Conservation (phyloP, 31 red algal species). For the Asparagopsis taxiformis region DNA sequence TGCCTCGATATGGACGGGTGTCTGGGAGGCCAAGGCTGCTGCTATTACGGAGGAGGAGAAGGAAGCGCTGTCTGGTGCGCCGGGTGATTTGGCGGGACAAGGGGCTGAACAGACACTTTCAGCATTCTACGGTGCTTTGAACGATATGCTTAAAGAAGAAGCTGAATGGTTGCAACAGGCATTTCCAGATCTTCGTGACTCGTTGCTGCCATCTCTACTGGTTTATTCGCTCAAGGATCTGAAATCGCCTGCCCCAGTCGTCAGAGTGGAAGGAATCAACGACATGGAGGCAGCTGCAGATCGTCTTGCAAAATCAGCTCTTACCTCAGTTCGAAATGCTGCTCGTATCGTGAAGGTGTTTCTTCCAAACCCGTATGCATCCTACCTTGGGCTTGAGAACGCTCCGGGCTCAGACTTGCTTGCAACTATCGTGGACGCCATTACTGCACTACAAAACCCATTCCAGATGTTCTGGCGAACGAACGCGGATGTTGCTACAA, state of each 20-base stretch:
- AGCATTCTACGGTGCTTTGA: conserved; percentile 51
- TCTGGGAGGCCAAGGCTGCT: conserved; percentile 19
- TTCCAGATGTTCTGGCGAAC: conserved; percentile 46
- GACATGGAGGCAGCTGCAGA: conserved; percentile 17
- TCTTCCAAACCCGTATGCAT: conserved; percentile 14
- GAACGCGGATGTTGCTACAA: conserved; percentile 12
- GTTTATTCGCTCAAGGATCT: conserved; percentile 17
- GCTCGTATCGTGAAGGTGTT: conserved; percentile 28
- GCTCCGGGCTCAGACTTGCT: too few species aligned
- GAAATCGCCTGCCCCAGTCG: conserved; percentile 15
- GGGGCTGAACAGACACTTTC: conserved; percentile 18
- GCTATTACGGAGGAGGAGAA: conserved; percentile 5
- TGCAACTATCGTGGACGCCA: conserved; percentile 31
- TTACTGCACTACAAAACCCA: conserved; percentile 39
- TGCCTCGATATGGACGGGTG: conserved; percentile 33
- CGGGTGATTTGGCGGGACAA: conserved; percentile 20
- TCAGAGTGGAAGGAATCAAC: too few species aligned
- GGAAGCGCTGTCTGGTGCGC: background rate
- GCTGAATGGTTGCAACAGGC: conserved; percentile 53
- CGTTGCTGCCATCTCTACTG: conserved; percentile 47
- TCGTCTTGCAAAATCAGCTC: conserved; percentile 19
- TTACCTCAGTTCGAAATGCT: conserved; percentile 6
- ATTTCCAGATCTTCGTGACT: conserved; percentile 60
- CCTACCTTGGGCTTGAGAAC: too few species aligned
- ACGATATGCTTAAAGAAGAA: conserved; percentile 36